Conservation (phyloP, 2,329 filamentous ascomycete genomes). For the Penicillium sp. region DNA sequence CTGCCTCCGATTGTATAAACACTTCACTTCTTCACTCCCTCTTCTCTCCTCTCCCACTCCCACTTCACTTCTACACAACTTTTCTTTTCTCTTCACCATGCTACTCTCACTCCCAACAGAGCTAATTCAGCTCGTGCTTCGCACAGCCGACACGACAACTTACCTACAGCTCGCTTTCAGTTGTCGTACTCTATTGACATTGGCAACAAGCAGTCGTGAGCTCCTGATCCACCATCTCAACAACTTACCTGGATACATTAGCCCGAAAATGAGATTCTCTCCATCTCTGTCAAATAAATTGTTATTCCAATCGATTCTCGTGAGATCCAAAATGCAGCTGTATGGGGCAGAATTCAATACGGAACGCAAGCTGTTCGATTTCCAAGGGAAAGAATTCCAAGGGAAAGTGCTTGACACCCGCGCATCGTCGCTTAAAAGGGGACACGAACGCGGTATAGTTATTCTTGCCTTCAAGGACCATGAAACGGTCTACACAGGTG, state of each 20-base stretch:
- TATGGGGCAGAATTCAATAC: slow-evolving; percentile 42
- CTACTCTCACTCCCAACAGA: slow-evolving; percentile 44
- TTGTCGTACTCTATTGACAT: slow-evolving; percentile 40
- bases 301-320: slow-evolving; percentile 39
- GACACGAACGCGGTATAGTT: slow-evolving; percentile 24
- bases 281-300: slow-evolving; percentile 24
- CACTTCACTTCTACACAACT: no score
- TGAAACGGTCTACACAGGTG: slow-evolving; percentile 33
- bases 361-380: slow-evolving; percentile 33
- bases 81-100: slow-evolving; percentile 5
- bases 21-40: not conserved
- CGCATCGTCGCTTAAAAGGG: slow-evolving; percentile 37
- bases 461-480: slow-evolving; percentile 36
- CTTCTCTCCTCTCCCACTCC: not conserved
- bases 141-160: slow-evolving; percentile 35
- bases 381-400: slow-evolving; percentile 13
- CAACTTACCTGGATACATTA: slow-evolving; percentile 37
- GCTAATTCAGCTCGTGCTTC: slow-evolving; percentile 44
- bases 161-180: slow-evolving; percentile 44
- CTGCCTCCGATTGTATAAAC: not conserved
- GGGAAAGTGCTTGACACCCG: slow-evolving; percentile 33
- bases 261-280: no score
- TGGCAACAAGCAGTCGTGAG: slow-evolving; percentile 40
- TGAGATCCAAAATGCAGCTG: slow-evolving; percentile 36
- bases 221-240: slow-evolving; percentile 42